phyloP scores from a whole-genome alignment of 345 rosid species.

The Citrus cavaleriei region DNA sequence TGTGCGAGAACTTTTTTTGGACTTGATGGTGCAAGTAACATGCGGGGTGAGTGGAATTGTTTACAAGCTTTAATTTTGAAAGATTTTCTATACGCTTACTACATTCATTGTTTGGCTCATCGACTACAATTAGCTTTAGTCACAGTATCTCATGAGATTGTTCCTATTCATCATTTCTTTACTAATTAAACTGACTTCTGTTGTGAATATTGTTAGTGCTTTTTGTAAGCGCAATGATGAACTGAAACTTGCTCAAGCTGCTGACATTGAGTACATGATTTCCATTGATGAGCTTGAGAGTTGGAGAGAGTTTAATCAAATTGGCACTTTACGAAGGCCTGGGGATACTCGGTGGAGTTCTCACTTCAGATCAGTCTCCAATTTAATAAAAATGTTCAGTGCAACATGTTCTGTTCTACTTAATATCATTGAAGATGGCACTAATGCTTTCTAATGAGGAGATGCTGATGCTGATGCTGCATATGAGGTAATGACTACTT shows the following conservation, averaged over 20 bases:
- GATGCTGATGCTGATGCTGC: too few species aligned
- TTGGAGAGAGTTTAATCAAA: too few species aligned
- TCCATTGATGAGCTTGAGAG: neutral
- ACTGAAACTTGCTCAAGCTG: neutral
- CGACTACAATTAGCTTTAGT: conserved; percentile 2
- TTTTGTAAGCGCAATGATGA: neutral
- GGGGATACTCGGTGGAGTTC: too few species aligned
- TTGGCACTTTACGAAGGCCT: too few species aligned
- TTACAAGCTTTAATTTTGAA: neutral
- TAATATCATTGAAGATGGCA: too few species aligned
- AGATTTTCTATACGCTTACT: neutral
- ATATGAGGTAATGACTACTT: too few species aligned
- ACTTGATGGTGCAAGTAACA: conserved; percentile 4
- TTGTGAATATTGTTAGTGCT: neutral
- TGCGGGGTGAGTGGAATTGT: neutral
- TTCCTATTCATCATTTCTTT: neutral
- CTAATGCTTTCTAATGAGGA: too few species aligned
- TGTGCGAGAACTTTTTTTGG: too few species aligned
- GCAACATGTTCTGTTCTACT: too few species aligned
- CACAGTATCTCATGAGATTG: neutral
- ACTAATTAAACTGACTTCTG: neutral
- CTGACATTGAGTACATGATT: neutral
- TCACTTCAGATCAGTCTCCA: too few species aligned
- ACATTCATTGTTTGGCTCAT: conserved; percentile 8
- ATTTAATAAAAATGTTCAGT: too few species aligned